Conservation (phyloP, 75 land plant species). For the Picea glauca region DNA sequence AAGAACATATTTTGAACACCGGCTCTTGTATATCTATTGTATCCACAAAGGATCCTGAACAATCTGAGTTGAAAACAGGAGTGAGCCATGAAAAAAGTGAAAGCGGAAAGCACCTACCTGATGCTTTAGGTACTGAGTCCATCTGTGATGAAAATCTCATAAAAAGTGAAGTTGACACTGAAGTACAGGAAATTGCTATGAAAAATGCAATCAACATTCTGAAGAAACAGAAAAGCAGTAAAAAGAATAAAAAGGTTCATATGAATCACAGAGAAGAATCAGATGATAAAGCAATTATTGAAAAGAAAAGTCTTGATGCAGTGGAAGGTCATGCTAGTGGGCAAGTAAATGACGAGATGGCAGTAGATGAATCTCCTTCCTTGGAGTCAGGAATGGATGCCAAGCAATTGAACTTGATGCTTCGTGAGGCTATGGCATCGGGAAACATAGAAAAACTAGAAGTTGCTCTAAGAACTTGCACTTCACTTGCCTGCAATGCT, state of each 20-base stretch:
- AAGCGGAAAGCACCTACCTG: neutral
- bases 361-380: neutral
- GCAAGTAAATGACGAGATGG: neutral
- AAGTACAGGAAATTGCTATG: neutral
- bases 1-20: neutral
- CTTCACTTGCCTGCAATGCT: neutral
- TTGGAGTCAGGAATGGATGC: neutral
- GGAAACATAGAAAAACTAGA: slow-evolving; percentile 20
- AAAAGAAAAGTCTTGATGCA: neutral
- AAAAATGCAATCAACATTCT: neutral
- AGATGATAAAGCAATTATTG: neutral
- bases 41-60: neutral
- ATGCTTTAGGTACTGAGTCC: neutral
- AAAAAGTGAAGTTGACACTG: neutral
- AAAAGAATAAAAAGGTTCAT: neutral
- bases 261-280: slow-evolving; percentile 1
- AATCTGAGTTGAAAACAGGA: neutral
- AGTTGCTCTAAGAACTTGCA: slow-evolving; percentile 10
- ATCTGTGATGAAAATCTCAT: neutral
- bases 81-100: neutral
- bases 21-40: neutral
- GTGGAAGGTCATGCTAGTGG: neutral
- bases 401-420: slow-evolving; percentile 10
- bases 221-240: slow-evolving; percentile 1
- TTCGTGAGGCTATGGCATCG: slow-evolving; percentile 23